Base-by-base conservation (phyloP, 108 stramenopile species). In the Cyclostephanos invisitatus region DNA sequence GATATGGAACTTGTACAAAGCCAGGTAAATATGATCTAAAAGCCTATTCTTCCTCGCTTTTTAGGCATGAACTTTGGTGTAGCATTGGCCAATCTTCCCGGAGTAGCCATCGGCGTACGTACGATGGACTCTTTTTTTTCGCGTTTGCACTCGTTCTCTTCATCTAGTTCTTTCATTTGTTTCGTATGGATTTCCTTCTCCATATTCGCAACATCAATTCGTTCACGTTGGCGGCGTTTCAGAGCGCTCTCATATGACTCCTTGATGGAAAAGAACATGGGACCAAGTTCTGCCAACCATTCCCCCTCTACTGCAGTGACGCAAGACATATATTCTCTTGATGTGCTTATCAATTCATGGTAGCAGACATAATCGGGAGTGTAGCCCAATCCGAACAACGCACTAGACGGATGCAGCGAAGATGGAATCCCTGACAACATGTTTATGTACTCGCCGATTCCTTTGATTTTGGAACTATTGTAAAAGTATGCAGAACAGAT, bases 401-500 rank as follows among this genome's bases (percentile, higher is more conserved):
- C 92, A 61, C 89, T 89, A 7, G 93, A 89, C 12, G 96, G 96
- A 77, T 98, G 97, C 44, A 99, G 81, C 12, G 89, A 74, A 47
- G 90, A 90, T 11, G 96, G 91, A 40, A 95, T 91, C 17, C 97
- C 98, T 28, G 91, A 94, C 11, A 99, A 88, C 96, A 99, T 92
- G 83, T 99, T 99, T 67, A 97, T 92, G 84, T 99, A 99, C 73
- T 99, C 97, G 7, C 97, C 97, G 62, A 99, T 96, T 25, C 97
- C 97, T 82, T 98, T 98, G 74, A 98, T 95, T 73, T 93, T 93
- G 28, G 97, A 96, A 62, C 87, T 85, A 73, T 99, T 98, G 93
- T 96, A 97, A 64, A 98, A 98, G 84, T 99, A 98, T 36, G 97
- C 96, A n/a, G 97, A 96, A 74, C 99, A 99, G 37, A 99, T 98